phyloP scores from a whole-genome alignment of 345 rosid species.

The Raphanus sativus region DNA sequence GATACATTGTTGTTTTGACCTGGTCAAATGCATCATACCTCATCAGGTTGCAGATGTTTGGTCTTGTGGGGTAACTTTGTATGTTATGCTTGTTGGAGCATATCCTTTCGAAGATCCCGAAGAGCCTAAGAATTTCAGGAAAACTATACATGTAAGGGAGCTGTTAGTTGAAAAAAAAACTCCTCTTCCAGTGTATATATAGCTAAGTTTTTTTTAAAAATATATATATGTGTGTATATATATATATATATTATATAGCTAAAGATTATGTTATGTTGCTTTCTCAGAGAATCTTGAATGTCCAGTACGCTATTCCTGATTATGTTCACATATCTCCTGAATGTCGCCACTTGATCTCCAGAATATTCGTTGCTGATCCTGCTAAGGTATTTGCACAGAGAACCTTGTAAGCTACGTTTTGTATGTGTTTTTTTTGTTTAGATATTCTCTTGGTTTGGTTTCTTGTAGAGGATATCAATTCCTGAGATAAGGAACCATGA shows the following conservation, averaged over 20 bases:
- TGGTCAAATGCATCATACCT: slow-evolving; percentile 3
- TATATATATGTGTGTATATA: not conserved
- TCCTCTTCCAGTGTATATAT: slow-evolving; percentile 16
- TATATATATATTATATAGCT: not conserved
- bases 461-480: slow-evolving; percentile 78
- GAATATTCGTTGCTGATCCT: slow-evolving; percentile 96
- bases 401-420: not conserved
- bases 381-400: slow-evolving; percentile 47
- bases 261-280: slow-evolving; percentile 9
- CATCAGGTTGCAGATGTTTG: slow-evolving; percentile 96
- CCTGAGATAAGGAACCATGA: slow-evolving; percentile 86
- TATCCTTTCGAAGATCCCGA: slow-evolving; percentile 99
- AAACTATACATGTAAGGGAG: slow-evolving; percentile 74
- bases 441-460: slow-evolving; percentile 7
- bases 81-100: slow-evolving; percentile 97
- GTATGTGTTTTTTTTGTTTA: slow-evolving; percentile 3
- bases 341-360: slow-evolving; percentile 85
- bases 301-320: slow-evolving; percentile 93
- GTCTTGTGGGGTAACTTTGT: slow-evolving; percentile 98
- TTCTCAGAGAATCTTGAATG: slow-evolving; percentile 89
- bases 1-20: not conserved
- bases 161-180: not conserved
- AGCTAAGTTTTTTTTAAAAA: too few species aligned
- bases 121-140: slow-evolving; percentile 92
- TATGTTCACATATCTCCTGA: slow-evolving; percentile 91